Evolutionary conservation across 1,139 yeast species (phyloP).

Genomic region (Yamadazyma membranifaciens): DNA sequence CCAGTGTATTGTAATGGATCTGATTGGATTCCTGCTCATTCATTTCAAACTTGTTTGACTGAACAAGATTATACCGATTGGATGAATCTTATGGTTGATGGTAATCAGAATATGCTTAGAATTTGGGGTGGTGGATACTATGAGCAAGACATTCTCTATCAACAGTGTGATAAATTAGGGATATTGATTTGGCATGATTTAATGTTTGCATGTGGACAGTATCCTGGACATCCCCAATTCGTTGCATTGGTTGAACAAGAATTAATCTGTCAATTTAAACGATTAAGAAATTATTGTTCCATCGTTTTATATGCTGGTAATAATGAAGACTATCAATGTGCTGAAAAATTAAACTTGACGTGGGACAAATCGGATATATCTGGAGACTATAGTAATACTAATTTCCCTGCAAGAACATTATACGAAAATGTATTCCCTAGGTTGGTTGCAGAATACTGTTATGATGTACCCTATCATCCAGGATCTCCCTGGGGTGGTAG

Average conservation of each 20-base stretch:
- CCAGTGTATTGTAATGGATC: conserved; percentile 39
- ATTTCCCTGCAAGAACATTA: conserved; percentile 38
- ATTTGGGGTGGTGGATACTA: conserved; percentile 52
- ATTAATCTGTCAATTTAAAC: conserved; percentile 28
- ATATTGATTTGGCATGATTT: conserved; percentile 50
- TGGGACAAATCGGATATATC: conserved; percentile 27
- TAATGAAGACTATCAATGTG: conserved; percentile 47
- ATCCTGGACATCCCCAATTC: conserved; percentile 33
- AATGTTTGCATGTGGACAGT: conserved; percentile 53
- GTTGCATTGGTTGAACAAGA: conserved; percentile 31
- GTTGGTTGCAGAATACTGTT: conserved; percentile 18
- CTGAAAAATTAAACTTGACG: conserved; percentile 28
- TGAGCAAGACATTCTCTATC: conserved; percentile 38
- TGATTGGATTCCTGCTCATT: conserved; percentile 50
- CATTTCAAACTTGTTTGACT: conserved; percentile 28
- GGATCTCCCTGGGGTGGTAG: conserved; percentile 45
- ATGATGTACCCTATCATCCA: conserved; percentile 32
- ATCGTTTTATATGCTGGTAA: conserved; percentile 38
- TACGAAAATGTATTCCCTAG: conserved; percentile 38
- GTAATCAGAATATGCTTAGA: conserved; percentile 44
- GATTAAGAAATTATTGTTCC: conserved; percentile 35
- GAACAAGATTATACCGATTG: conserved; percentile 30
- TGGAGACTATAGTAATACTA: conserved; percentile 28
- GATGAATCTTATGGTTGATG: conserved; percentile 30
- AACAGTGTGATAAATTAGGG: conserved; percentile 42